Base-by-base conservation (phyloP, 2,329 filamentous ascomycete genomes). In the Pseudonectria foliicola region DNA sequence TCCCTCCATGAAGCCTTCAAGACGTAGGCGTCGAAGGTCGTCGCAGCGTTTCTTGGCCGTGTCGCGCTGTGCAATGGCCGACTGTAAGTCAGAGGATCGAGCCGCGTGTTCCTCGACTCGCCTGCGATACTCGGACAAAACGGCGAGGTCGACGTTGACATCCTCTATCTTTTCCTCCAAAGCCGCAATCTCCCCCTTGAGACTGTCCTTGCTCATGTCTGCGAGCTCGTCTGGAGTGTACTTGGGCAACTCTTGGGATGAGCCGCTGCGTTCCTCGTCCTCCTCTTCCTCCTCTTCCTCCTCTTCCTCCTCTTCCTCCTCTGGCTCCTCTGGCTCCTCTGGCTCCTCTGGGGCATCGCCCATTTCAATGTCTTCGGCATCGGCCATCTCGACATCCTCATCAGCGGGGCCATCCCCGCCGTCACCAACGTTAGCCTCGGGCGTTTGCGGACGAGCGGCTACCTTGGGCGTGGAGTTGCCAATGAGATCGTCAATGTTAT, bases 1-100 rank as follows among this genome's bases (percentile, higher is more conserved):
- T 26, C 93, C 92, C 57, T 93, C 87, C 89, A 96, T 96, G 73
- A 98, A 98, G 25, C 92, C 90, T 51, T 95, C 90, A 7, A 96
- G 71, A 21, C 92, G 85, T 32, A 95, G 71, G 11, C 87, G 84
- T 10, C 92, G 85, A 34, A 98, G 78, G 47, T 95, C 88, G 53
- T 96, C 90, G 50, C 89, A 88, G 7, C 88, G 83, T 57, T 86
- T 85, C 73, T 96, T 98, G 47, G 87, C 88, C 1, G 77, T 67
- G 56, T 98, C 93, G 35, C 92, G 85, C 43, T 81, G 73, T 12
- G 71, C 63, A 6, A 98, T 77, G 3, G 90, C 87, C 33, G 75
- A 72, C 34, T 84, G 81, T 13, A 98, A 75, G 56, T 96, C 92
- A 1, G 80, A 80, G n/a, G 84, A 86, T 10, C 89, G 81, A 7